Percentiles rank a stretch among this genome's conserved stretches.
Conservation (phyloP, 2,329 filamentous ascomycete species). For the Claviceps sp. region DNA sequence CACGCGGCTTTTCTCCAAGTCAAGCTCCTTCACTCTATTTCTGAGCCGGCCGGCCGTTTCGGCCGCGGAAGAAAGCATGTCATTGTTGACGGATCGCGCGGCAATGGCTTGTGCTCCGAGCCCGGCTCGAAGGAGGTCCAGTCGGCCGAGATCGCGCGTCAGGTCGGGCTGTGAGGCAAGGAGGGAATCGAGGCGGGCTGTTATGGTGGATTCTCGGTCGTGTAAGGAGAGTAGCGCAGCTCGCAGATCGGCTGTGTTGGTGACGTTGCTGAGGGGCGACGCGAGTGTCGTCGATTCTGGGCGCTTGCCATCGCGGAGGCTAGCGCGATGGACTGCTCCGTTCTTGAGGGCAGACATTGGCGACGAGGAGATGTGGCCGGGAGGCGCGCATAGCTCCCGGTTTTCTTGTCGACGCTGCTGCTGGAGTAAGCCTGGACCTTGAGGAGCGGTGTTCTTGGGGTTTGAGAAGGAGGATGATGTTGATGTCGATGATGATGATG, state of each 20-base stretch:
- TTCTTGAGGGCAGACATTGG: conserved; percentile 36
- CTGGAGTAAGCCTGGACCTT: neutral
- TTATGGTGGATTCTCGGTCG: conserved; percentile 60
- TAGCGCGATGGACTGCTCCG: conserved; percentile 25
- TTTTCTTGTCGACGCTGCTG: conserved; percentile 4
- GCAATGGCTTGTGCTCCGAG: conserved; percentile 78
- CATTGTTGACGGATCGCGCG: conserved; percentile 71
- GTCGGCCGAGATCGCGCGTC: conserved; percentile 68
- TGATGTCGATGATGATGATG: neutral
- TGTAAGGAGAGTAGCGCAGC: conserved; percentile 64
- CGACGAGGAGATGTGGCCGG: conserved; percentile 21
- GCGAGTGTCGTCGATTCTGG: conserved; percentile 13
- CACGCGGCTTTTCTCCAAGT: conserved; percentile 82
- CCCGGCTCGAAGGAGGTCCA: conserved; percentile 80
- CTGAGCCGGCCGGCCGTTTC: conserved; percentile 77
- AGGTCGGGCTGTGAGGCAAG: conserved; percentile 76
- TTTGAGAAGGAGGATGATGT: neutral
- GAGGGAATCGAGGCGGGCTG: conserved; percentile 59
- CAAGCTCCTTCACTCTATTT: conserved; percentile 71
- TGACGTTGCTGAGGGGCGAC: conserved; percentile 49
- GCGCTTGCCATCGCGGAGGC: conserved; percentile 16
- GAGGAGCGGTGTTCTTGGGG: neutral
- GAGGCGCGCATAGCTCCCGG: conserved; percentile 30
- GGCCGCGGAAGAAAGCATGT: conserved; percentile 78
- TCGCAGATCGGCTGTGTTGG: conserved; percentile 66